phyloP scores from a whole-genome alignment of 2,329 filamentous ascomycete genomes.

The Elsinoe fawcettii region DNA sequence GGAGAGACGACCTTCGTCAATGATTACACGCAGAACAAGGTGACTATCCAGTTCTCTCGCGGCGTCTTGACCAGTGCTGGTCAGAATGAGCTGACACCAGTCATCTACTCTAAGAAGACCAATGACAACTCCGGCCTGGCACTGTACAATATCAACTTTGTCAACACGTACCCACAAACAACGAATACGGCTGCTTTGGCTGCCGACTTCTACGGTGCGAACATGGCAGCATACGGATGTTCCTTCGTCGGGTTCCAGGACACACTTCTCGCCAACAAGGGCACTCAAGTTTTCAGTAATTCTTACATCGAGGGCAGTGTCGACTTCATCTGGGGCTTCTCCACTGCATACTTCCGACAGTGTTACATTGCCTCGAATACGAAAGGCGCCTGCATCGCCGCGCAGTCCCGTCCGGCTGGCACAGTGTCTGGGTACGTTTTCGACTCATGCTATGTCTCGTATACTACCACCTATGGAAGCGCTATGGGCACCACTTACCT shows the following conservation, averaged over 20 bases:
- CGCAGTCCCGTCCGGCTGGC: constrained; percentile 31
- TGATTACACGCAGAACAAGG: constrained; percentile 33
- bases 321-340: constrained; percentile 39
- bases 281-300: constrained; percentile 26
- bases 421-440: constrained; percentile 35
- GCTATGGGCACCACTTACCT: constrained; percentile 38
- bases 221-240: constrained; percentile 30
- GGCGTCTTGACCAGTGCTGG: constrained; percentile 36
- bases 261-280: constrained; percentile 27
- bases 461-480: constrained; percentile 40
- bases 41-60: constrained; percentile 32
- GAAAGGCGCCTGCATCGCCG: constrained; percentile 29
- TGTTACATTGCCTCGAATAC: constrained; percentile 31
- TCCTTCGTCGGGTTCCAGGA: constrained; percentile 28
- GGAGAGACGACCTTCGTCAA: constrained; percentile 30
- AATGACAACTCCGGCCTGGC: constrained; percentile 24
- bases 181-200: constrained; percentile 30
- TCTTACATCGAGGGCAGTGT: constrained; percentile 30
- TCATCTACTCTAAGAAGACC: constrained; percentile 40
- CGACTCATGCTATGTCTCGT: constrained; percentile 46
- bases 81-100: constrained; percentile 38
- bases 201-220: constrained; percentile 27
- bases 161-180: constrained; percentile 29
- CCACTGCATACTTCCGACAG: constrained; percentile 37
- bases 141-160: constrained; percentile 29